phyloP scores from a whole-genome alignment of 768 basidiomycete genomes.

The Lyophyllum shimeji region DNA sequence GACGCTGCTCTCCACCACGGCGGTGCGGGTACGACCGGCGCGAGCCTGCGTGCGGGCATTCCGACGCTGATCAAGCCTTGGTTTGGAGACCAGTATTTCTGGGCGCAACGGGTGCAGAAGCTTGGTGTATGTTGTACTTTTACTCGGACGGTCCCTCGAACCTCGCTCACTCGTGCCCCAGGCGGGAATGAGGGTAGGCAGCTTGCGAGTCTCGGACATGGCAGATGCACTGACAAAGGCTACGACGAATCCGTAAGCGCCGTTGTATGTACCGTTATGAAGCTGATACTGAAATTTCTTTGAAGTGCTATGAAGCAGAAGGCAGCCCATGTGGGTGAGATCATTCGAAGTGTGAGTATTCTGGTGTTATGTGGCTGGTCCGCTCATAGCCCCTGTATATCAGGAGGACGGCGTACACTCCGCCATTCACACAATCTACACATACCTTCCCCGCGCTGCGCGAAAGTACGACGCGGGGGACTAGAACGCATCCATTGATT shows the following conservation, averaged over 20 bases:
- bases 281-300: background rate
- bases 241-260: constrained; percentile 48
- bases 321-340: constrained; percentile 42
- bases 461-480: constrained; percentile 25
- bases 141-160: background rate
- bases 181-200: constrained; percentile 52
- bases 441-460: constrained; percentile 41
- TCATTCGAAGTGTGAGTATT: constrained; percentile 30
- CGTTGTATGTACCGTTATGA: background rate
- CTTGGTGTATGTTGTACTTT: constrained; percentile 45
- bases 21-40: constrained; percentile 72
- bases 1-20: constrained; percentile 69
- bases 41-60: constrained; percentile 61
- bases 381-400: constrained; percentile 1
- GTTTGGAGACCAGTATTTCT: constrained; percentile 71
- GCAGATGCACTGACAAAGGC: constrained; percentile 55
- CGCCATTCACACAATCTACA: constrained; percentile 57
- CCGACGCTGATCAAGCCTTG: constrained; percentile 71
- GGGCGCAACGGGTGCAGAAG: constrained; percentile 62
- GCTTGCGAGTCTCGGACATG: constrained; percentile 45
- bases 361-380: background rate
- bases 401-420: constrained; percentile 59
- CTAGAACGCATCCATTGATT: background rate
- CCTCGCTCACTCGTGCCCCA: constrained; percentile 14
- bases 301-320: constrained; percentile 59